Conservation (phyloP, 805 yeast genomes). For the Saccharomyces paradoxus region DNA sequence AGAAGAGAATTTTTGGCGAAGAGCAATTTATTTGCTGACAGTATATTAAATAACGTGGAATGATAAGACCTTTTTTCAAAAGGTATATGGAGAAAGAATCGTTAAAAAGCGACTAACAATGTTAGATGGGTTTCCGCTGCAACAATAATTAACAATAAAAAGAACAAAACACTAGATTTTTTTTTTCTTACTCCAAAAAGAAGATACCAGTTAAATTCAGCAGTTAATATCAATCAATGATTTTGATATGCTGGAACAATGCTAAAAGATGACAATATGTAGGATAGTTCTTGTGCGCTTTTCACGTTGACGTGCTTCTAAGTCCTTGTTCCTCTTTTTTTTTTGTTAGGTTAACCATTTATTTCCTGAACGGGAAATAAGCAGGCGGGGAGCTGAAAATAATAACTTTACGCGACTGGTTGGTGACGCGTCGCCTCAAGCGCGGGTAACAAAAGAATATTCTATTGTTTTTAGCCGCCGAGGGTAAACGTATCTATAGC, state of each 20-base stretch:
- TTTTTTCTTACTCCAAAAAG: neutral
- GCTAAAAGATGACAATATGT: neutral
- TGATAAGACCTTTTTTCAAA: neutral
- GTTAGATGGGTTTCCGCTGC: neutral
- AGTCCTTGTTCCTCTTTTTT: neutral
- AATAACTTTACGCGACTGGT: neutral
- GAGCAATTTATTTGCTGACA: neutral
- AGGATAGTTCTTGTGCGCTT: neutral
- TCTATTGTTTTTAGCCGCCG: neutral
- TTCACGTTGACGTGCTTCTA: neutral
- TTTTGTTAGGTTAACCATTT: neutral
- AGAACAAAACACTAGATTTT: neutral
- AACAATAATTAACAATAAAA: neutral
- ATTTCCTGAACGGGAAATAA: neutral
- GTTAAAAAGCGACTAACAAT: neutral
- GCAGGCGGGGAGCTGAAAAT: neutral
- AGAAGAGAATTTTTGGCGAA: neutral
- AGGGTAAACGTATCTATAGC: neutral
- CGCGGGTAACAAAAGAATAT: neutral
- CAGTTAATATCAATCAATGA: neutral
- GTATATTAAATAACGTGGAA: neutral
- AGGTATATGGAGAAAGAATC: neutral
- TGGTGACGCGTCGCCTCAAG: neutral
- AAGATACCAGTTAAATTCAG: neutral
- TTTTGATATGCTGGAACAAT: neutral